Evolutionary conservation across 257 asterid species (phyloP).

Genomic region (Cynanchum wilfordii): DNA sequence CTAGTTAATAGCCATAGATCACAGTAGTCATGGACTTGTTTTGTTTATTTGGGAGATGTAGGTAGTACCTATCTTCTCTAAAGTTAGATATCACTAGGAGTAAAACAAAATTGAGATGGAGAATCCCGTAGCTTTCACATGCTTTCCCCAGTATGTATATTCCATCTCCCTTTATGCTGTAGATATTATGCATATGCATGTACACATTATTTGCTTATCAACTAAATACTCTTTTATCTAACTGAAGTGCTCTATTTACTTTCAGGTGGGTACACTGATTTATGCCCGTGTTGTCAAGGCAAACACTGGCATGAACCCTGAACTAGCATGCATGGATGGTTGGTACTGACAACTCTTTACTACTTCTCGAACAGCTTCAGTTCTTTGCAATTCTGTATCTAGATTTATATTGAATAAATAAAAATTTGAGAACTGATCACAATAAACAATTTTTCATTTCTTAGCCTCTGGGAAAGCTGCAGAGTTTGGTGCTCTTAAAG

Average conservation of each 20-base stretch:
- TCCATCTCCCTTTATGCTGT: background rate
- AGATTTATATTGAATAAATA: constrained; percentile 2
- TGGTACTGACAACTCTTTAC: constrained; percentile 21
- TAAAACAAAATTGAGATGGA: background rate
- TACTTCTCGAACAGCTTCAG: constrained; percentile 1
- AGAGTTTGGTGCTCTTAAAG: constrained; percentile 85
- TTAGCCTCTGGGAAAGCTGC: constrained; percentile 80
- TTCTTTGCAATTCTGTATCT: background rate
- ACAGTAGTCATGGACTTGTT: background rate
- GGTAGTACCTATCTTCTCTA: background rate
- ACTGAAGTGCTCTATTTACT: constrained; percentile 16
- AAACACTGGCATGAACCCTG: constrained; percentile 86
- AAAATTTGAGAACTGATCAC: constrained; percentile 2
- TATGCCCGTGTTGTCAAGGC: constrained; percentile 91
- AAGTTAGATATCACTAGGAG: background rate
- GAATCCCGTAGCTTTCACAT: background rate
- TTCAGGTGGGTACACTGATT: constrained; percentile 75
- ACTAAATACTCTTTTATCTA: background rate
- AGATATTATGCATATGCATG: background rate
- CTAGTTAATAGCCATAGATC: background rate
- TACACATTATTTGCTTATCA: background rate
- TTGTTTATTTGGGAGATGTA: background rate
- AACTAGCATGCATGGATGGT: constrained; percentile 97
- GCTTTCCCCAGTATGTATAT: background rate
- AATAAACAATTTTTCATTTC: constrained; percentile 17